phyloP scores from a whole-genome alignment of 2,329 filamentous ascomycete genomes.

The Fusarium oligoseptatum region DNA sequence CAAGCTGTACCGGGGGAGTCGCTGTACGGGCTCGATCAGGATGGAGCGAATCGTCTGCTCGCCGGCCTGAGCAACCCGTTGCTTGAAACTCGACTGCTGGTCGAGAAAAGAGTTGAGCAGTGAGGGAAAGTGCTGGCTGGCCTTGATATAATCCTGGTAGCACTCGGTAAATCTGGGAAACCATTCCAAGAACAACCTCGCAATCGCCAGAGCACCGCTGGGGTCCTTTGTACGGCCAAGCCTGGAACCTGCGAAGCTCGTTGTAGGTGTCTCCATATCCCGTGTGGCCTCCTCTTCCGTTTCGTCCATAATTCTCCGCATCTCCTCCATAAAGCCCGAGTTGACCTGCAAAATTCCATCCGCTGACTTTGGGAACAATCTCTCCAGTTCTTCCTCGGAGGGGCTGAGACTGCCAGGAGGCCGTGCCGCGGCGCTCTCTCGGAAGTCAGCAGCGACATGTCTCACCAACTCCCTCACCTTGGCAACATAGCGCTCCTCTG shows the following conservation, averaged over 20 bases:
- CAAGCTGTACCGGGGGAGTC: conserved; percentile 92
- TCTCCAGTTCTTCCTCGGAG: conserved; percentile 77
- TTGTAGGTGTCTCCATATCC: conserved; percentile 75
- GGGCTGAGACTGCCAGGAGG: conserved; percentile 75
- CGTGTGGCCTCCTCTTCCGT: conserved; percentile 84
- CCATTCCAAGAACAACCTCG: conserved; percentile 87
- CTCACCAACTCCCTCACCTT: conserved; percentile 89
- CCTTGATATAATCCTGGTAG: conserved; percentile 93
- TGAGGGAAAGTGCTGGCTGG: conserved; percentile 88
- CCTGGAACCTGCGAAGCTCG: conserved; percentile 57
- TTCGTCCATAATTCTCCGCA: conserved; percentile 82
- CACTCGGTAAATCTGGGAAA: conserved; percentile 92
- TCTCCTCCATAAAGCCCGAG: conserved; percentile 80
- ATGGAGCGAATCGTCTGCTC: conserved; percentile 92
- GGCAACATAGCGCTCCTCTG: conserved; percentile 91
- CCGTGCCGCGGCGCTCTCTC: conserved; percentile 73
- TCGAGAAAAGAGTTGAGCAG: conserved; percentile 84
- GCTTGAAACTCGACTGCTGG: conserved; percentile 84
- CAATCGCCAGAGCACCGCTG: conserved; percentile 82
- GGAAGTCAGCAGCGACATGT: conserved; percentile 84
- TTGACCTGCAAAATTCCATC: conserved; percentile 87
- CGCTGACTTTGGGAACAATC: conserved; percentile 84
- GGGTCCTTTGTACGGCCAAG: conserved; percentile 73
- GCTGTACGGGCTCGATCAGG: conserved; percentile 95
- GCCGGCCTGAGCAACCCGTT: conserved; percentile 83